These are phyloP conservation scores for Lachnellula arida DNA, from an alignment of 2,329 filamentous ascomycete species.

Conservation along the genomic window DNA sequence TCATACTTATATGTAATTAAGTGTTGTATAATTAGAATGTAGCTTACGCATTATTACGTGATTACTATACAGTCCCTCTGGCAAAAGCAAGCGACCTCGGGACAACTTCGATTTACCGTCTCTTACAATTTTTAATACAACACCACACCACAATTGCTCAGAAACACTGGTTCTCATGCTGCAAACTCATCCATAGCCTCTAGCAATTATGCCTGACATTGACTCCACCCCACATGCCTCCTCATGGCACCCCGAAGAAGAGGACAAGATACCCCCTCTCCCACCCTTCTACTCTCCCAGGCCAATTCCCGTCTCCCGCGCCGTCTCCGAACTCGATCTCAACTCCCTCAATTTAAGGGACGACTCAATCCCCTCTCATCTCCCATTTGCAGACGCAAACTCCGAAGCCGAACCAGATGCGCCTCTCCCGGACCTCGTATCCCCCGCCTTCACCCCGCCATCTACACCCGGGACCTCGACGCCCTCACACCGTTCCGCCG, in stretches of 20 bases:
- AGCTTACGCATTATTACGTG: background rate
- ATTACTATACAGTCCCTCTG: background rate
- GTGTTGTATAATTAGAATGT: no score
- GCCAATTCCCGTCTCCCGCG: conserved; percentile 31
- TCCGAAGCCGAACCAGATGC: conserved; percentile 11
- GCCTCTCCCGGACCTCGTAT: conserved; percentile 55
- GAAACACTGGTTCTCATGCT: conserved; percentile 2
- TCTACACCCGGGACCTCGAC: conserved; percentile 57
- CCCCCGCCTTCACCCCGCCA: conserved; percentile 77
- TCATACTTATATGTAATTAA: no score
- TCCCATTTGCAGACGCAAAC: conserved; percentile 9
- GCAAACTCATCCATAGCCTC: background rate
- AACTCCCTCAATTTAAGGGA: conserved; percentile 15
- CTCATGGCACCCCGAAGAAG: conserved; percentile 17
- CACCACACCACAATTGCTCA: background rate
- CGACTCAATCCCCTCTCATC: conserved; percentile 7
- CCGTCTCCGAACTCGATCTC: conserved; percentile 32
- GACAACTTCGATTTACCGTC: background rate
- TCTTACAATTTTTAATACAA: background rate
- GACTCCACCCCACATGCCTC: conserved; percentile 6
- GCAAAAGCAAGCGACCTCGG: background rate
- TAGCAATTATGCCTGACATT: conserved; percentile 15
- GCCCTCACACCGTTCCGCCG: conserved; percentile 35
- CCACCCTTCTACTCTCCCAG: conserved; percentile 34
- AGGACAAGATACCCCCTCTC: conserved; percentile 25